Evolutionary conservation across 176 grass and related monocot genomes (phyloP).

Genomic region (Hyparrhenia diplandra): DNA sequence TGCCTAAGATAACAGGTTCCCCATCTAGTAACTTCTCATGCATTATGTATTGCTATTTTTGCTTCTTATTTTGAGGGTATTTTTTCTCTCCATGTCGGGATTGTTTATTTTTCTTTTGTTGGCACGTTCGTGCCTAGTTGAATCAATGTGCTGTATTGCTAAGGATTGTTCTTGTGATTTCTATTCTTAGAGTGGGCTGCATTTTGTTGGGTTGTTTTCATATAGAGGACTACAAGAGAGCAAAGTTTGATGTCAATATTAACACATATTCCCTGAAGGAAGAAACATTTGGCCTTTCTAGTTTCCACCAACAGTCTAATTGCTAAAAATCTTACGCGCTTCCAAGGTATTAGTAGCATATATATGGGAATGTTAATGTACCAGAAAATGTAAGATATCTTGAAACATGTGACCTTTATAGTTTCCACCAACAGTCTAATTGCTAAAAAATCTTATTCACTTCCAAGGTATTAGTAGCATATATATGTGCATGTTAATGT

Average conservation of each 20-base stretch:
- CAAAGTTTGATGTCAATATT: not conserved
- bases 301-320: no score
- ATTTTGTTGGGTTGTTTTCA: not conserved
- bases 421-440: not conserved
- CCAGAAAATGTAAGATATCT: no score
- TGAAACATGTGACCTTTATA: no score
- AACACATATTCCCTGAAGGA: not conserved
- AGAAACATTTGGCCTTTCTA: not conserved
- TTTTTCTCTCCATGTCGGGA: not conserved
- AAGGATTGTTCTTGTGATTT: not conserved
- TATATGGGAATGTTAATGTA: no score
- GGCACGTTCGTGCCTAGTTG: not conserved
- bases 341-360: no score
- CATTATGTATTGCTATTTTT: not conserved
- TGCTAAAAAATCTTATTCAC: not conserved
- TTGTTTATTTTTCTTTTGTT: not conserved
- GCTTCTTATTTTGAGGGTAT: not conserved
- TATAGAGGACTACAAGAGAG: not conserved
- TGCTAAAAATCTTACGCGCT: no score
- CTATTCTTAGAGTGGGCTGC: not conserved
- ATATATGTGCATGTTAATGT: not conserved
- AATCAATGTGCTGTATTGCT: not conserved
- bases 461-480: not conserved
- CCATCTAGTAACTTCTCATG: not conserved
- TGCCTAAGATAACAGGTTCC: not conserved